Evolutionary conservation across 495 filamentous ascomycete genomes (phyloP).

Genomic region (Aspergillus mulundensis): DNA sequence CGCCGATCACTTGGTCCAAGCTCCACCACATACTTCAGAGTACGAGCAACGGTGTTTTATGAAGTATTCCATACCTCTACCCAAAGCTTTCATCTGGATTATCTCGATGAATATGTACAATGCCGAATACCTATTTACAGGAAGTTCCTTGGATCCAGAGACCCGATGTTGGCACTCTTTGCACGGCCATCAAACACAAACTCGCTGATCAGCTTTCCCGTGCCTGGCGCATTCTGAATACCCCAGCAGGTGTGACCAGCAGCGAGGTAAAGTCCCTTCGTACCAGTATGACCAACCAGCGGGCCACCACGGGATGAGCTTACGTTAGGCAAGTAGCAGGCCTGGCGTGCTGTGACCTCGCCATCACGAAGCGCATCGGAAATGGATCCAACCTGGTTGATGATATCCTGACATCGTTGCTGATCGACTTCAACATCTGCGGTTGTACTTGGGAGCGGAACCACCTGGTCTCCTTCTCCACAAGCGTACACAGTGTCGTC

Average conservation of each 20-base stretch:
- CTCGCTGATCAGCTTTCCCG: slow-evolving; percentile 84
- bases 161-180: slow-evolving; percentile 67
- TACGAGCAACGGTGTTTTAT: not conserved
- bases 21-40: slow-evolving; percentile 13
- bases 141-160: slow-evolving; percentile 62
- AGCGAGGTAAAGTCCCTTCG: slow-evolving; percentile 76
- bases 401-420: slow-evolving; percentile 78
- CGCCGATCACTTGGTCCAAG: slow-evolving; percentile 43
- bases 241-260: slow-evolving; percentile 97
- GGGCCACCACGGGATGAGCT: slow-evolving; percentile 63
- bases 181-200: slow-evolving; percentile 77
- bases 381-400: slow-evolving; percentile 74
- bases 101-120: slow-evolving; percentile 1
- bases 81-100: not conserved
- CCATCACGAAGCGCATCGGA: slow-evolving; percentile 73
- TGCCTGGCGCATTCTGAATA: slow-evolving; percentile 92
- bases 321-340: slow-evolving; percentile 88
- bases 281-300: slow-evolving; percentile 70
- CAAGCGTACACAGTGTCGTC: slow-evolving; percentile 90
- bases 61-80: not conserved
- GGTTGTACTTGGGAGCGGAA: slow-evolving; percentile 72
- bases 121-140: slow-evolving; percentile 27
- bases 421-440: slow-evolving; percentile 75
- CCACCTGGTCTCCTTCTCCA: slow-evolving; percentile 75
- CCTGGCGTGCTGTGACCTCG: slow-evolving; percentile 75